Base-by-base conservation (phyloP, 2,329 filamentous ascomycete species). In the Paecilomyces sp. region DNA sequence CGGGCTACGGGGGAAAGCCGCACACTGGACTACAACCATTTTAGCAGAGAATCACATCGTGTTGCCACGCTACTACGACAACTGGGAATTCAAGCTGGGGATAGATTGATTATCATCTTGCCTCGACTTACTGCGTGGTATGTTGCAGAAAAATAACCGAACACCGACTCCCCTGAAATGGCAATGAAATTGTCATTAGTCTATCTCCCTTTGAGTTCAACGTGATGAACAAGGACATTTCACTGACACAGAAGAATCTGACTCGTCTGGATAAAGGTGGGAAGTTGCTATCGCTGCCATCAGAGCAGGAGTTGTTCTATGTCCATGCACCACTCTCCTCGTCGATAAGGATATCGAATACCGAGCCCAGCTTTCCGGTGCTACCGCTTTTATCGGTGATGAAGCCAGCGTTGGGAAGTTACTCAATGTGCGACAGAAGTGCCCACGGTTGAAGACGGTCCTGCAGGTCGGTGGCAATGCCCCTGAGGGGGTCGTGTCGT, bases 341-440 rank as follows among this genome's bases (percentile, higher is more conserved):
- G 71, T 74, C 3, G 73, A 68, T 31, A 74, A 74, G 56, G 75
- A 77, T 60, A 76, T 77, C 57, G 68, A 75, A 56, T 76, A 73
- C 59, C 69, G 74, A 22, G 67, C 70, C 8, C 66, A 70, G 24
- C 60, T 68, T 57, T 73, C 69, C 2, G 65, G 66, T 2, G 75
- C 75, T 11, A 70, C 70, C 8, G 67, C 72, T 3, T 77, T 77
- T 60, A 64, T 77, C 12, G 75, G 75, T n/a, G 74, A 77, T 56
- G 60, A 61, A 13, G 65, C 68, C 1, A 68, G 68, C 22, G 70
- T 76, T 1, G 64, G 64, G 31, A 76, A 76, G 60, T 68, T 75
- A 31, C 64, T 71, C 12, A 64, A 64, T 50, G 64, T 76, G 1
- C 60, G 67, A n/a, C 56, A 60, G 13, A 64, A 66, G 1, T 76